Conservation (phyloP, 371 early-diverging fungal species). For the Lichtheimia ramosa region DNA sequence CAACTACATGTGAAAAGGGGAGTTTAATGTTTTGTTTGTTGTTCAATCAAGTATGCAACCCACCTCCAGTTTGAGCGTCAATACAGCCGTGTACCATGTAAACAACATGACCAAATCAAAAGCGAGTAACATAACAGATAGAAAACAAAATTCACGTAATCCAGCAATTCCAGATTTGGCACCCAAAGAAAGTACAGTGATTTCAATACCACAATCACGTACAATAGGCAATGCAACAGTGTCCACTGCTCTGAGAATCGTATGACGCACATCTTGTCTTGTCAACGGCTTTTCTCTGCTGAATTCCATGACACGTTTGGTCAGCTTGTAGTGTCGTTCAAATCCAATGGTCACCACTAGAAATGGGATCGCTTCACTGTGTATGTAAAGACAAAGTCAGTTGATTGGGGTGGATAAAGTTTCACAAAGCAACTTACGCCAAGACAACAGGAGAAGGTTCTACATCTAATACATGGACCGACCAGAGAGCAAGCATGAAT, state of each 20-base stretch:
- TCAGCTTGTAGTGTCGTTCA: conserved; percentile 81
- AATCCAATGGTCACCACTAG: conserved; percentile 88
- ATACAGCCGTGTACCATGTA: conserved; percentile 78
- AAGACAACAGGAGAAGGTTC: conserved; percentile 64
- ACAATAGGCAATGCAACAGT: conserved; percentile 61
- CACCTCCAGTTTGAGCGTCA: conserved; percentile 84
- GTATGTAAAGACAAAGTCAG: not conserved
- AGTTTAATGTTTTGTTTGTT: not conserved
- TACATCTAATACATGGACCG: conserved; percentile 58
- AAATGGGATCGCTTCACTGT: conserved; percentile 82
- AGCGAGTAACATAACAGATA: conserved; percentile 73
- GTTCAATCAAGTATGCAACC: not conserved
- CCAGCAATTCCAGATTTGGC: conserved; percentile 73
- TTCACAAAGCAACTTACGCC: conserved; percentile 27
- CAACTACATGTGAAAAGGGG: conserved; percentile 2
- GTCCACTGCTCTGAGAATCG: conserved; percentile 65
- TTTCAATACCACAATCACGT: conserved; percentile 79
- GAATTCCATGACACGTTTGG: conserved; percentile 68
- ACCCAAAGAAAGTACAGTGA: conserved; percentile 71
- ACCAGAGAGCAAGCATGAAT: conserved; percentile 67
- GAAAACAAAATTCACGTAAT: conserved; percentile 75
- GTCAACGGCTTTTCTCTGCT: conserved; percentile 28
- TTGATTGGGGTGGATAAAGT: not conserved
- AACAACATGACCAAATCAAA: conserved; percentile 81
- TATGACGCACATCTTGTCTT: conserved; percentile 50